phyloP scores from a whole-genome alignment of 345 rosid species.

The Linum tenue region DNA sequence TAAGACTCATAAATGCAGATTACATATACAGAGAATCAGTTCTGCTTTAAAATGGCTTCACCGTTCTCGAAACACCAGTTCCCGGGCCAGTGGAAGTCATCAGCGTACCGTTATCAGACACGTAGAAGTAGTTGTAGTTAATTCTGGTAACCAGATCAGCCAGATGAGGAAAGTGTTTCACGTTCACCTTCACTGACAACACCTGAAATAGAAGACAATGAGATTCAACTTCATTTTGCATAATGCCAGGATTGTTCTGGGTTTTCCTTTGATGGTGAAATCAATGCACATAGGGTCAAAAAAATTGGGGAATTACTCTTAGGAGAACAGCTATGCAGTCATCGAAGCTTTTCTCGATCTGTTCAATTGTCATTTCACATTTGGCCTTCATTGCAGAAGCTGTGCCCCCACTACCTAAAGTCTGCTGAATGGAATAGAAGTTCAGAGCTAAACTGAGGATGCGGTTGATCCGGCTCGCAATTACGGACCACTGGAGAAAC shows the following conservation, averaged over 20 bases:
- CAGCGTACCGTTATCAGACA: constrained; percentile 77
- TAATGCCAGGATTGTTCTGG: not conserved
- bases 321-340: constrained; percentile 92
- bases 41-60: not conserved
- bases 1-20: too few relatives aligned
- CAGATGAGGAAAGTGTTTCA: constrained; percentile 91
- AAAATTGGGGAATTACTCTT: constrained; percentile 40
- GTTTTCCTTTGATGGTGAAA: not conserved
- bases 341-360: constrained; percentile 78
- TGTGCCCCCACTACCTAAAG: constrained; percentile 65
- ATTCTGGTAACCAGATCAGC: constrained; percentile 90
- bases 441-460: constrained; percentile 86
- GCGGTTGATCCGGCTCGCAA: constrained; percentile 83
- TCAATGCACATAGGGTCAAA: not conserved
- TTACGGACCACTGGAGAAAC: constrained; percentile 71
- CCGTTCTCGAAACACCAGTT: constrained; percentile 13
- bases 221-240: not conserved
- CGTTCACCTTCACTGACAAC: constrained; percentile 75
- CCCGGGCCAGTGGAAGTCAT: constrained; percentile 49
- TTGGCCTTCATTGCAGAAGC: constrained; percentile 68
- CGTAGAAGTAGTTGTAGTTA: constrained; percentile 86
- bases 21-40: not conserved
- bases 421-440: constrained; percentile 82
- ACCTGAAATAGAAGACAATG: constrained; percentile 33
- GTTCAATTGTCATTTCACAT: constrained; percentile 75